Conservation (phyloP, 208 protist species). For the Blechomonas ayalai region DNA sequence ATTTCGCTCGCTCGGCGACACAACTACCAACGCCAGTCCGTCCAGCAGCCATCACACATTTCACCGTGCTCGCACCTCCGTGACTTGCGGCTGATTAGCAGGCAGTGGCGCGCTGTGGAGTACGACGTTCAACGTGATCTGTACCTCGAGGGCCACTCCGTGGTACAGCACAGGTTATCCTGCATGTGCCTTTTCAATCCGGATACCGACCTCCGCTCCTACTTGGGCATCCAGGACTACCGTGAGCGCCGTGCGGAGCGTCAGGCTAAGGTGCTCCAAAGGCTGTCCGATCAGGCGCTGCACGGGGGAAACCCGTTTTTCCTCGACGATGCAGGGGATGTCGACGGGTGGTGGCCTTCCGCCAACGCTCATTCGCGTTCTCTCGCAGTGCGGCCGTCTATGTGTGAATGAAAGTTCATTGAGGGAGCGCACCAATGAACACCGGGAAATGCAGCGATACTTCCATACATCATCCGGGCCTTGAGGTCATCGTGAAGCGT, state of each 20-base stretch:
- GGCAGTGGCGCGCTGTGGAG: slow-evolving; percentile 32
- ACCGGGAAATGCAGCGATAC: too few species aligned
- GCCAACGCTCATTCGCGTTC: too few species aligned
- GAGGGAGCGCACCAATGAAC: too few species aligned
- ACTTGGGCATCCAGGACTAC: slow-evolving; percentile 23
- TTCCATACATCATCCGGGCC: too few species aligned
- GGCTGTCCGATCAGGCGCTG: slow-evolving; percentile 17
- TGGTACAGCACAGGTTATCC: slow-evolving; percentile 43
- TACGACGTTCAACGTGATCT: slow-evolving; percentile 29
- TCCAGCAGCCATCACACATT: too few species aligned
- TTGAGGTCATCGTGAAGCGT: too few species aligned
- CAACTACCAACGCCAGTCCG: too few species aligned
- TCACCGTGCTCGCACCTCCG: slow-evolving; percentile 1
- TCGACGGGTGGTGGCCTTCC: too few species aligned
- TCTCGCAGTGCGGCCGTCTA: too few species aligned
- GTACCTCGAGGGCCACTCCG: slow-evolving; percentile 15
- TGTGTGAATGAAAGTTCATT: too few species aligned
- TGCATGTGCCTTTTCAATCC: slow-evolving; percentile 65
- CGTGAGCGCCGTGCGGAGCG: slow-evolving; percentile 23
- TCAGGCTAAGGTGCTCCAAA: slow-evolving; percentile 22
- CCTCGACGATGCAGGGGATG: too few species aligned
- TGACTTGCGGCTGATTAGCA: slow-evolving; percentile 14
- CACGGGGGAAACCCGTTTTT: slow-evolving; percentile 30
- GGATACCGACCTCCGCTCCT: slow-evolving; percentile 30
- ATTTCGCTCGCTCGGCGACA: slow-evolving; percentile 4